Conservation (phyloP, 768 basidiomycete genomes). For the Hericium rajendrae region DNA sequence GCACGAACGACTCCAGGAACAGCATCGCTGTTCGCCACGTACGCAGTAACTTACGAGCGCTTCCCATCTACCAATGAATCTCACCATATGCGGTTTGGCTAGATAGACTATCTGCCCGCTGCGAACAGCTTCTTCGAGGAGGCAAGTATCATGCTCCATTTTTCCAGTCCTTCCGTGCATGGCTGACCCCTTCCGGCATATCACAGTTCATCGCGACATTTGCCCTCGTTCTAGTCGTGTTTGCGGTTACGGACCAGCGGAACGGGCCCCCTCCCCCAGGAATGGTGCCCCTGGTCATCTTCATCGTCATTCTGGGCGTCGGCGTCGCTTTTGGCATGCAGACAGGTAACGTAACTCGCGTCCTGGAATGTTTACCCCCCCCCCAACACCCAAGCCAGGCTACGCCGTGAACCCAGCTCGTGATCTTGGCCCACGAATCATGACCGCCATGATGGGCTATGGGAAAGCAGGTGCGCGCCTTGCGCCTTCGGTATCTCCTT, state of each 20-base stretch:
- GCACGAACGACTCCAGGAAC: slow-evolving; percentile 46
- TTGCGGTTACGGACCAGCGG: slow-evolving; percentile 42
- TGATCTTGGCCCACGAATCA: slow-evolving; percentile 58
- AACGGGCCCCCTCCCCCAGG: slow-evolving; percentile 40
- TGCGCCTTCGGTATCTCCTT: not conserved
- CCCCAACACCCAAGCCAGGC: slow-evolving; percentile 20
- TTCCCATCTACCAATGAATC: not conserved
- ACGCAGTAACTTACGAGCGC: slow-evolving; percentile 30
- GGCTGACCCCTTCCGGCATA: slow-evolving; percentile 23
- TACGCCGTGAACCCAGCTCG: slow-evolving; percentile 64
- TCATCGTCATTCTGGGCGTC: slow-evolving; percentile 48
- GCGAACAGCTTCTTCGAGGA: slow-evolving; percentile 38
- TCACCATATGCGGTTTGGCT: slow-evolving; percentile 17
- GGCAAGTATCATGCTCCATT: slow-evolving; percentile 15
- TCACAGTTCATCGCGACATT: slow-evolving; percentile 31
- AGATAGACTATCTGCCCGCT: slow-evolving; percentile 20
- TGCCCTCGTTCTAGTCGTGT: slow-evolving; percentile 43
- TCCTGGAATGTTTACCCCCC: not conserved
- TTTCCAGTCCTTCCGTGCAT: not conserved
- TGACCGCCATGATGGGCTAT: slow-evolving; percentile 49
- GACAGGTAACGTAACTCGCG: slow-evolving; percentile 24
- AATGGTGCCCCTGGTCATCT: slow-evolving; percentile 29
- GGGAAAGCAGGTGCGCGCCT: slow-evolving; percentile 14
- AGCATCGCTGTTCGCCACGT: slow-evolving; percentile 51
- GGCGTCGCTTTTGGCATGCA: slow-evolving; percentile 50